A percentile compares a stretch with the other conserved stretches of the same genome.
phyloP scores from a whole-genome alignment of 1,284 basidiomycete genomes.

The Cutaneotrichosporon mucoides region DNA sequence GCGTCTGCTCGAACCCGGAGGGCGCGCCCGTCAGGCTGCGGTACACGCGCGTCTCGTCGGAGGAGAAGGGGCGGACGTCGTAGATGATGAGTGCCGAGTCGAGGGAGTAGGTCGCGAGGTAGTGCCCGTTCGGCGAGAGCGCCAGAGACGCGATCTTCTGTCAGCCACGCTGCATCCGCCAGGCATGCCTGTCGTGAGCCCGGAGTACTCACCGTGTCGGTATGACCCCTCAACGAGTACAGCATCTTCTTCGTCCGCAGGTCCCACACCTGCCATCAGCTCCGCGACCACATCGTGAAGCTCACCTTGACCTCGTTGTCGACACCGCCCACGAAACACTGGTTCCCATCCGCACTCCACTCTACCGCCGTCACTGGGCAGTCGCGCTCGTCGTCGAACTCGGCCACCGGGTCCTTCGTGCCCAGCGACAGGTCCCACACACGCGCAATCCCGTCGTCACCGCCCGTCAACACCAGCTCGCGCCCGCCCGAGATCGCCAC shows the following conservation, averaged over 20 bases:
- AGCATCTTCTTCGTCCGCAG: constrained; percentile 73
- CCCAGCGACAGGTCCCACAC: constrained; percentile 80
- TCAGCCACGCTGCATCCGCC: neutral
- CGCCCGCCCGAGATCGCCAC: constrained; percentile 67
- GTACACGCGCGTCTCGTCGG: constrained; percentile 72
- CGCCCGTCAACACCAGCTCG: constrained; percentile 76
- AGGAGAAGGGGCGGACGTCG: constrained; percentile 85
- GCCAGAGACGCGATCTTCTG: constrained; percentile 65
- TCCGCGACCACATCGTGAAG: too few species aligned
- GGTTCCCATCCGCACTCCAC: constrained; percentile 83
- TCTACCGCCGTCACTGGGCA: constrained; percentile 84
- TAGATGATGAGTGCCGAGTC: constrained; percentile 82
- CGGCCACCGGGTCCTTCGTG: constrained; percentile 68
- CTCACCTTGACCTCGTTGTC: constrained; percentile 93
- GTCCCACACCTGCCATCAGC: constrained; percentile 66
- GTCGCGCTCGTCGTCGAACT: constrained; percentile 68
- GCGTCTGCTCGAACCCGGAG: constrained; percentile 81
- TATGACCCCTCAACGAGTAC: constrained; percentile 71
- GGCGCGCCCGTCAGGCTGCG: constrained; percentile 75
- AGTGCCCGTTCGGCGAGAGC: constrained; percentile 77
- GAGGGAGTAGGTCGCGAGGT: constrained; percentile 79
- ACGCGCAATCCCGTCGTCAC: constrained; percentile 82
- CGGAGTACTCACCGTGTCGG: constrained; percentile 74
- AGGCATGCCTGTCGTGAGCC: neutral
- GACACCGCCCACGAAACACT: constrained; percentile 79